Conservation (phyloP, 768 basidiomycete species). For the Zangia roseola region DNA sequence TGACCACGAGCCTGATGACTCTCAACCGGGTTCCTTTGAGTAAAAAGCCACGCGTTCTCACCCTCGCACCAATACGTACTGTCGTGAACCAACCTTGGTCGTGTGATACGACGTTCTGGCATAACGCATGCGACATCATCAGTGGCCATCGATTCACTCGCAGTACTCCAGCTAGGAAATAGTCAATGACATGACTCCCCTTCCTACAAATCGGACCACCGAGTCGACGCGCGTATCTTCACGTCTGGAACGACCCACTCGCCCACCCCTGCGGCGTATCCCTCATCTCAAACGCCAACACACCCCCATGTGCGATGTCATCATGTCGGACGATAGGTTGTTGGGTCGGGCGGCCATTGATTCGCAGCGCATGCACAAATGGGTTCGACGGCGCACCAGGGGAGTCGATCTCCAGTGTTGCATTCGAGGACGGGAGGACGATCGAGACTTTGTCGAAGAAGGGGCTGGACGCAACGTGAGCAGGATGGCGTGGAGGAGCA, state of each 20-base stretch:
- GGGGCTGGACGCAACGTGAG: slow-evolving; percentile 31
- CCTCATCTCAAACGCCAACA: slow-evolving; percentile 67
- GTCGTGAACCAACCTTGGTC: too few relatives aligned
- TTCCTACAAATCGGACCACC: too few relatives aligned
- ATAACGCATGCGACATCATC: too few relatives aligned
- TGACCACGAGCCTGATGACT: too few relatives aligned
- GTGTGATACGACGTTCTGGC: too few relatives aligned
- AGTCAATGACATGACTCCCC: too few relatives aligned
- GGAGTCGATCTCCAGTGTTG: slow-evolving; percentile 50
- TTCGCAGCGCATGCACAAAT: slow-evolving; percentile 56
- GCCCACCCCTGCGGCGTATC: slow-evolving; percentile 45
- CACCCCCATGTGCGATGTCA: slow-evolving; percentile 57
- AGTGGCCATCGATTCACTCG: too few relatives aligned
- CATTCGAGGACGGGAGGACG: slow-evolving; percentile 42
- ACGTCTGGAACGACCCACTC: neutral
- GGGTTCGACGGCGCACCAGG: slow-evolving; percentile 55
- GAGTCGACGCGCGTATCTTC: too few relatives aligned
- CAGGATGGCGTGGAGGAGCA: neutral
- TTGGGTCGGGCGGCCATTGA: slow-evolving; percentile 49
- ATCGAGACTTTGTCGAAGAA: slow-evolving; percentile 57
- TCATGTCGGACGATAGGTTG: slow-evolving; percentile 57
- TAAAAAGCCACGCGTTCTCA: too few relatives aligned
- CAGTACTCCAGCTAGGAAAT: too few relatives aligned
- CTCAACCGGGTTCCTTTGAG: too few relatives aligned
- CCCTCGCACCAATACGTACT: too few relatives aligned